Conservation (phyloP, 192 early-diverging fungal species). For the Coemansia sp. region DNA sequence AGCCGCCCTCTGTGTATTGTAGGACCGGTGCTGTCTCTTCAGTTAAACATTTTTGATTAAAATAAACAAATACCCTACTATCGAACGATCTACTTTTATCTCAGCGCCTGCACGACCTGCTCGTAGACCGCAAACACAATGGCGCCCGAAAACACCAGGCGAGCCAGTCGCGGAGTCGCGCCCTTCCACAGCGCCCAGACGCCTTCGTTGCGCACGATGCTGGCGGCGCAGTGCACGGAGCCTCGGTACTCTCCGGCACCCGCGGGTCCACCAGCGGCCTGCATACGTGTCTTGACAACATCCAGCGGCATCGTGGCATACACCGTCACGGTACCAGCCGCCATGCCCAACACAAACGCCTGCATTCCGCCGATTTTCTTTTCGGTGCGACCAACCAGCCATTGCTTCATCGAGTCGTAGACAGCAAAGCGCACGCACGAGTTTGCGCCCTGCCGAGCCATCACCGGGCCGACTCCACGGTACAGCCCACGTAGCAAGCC, state of each 20-base stretch:
- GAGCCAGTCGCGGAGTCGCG: constrained; percentile 82
- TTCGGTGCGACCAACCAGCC: constrained; percentile 5
- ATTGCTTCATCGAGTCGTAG: constrained; percentile 76
- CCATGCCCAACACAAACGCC: constrained; percentile 72
- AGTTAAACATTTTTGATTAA: no score
- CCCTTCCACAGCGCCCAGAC: constrained; percentile 90
- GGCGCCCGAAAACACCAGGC: constrained; percentile 60
- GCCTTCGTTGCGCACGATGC: constrained; percentile 73
- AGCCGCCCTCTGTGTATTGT: no score
- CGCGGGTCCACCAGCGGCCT: constrained; percentile 72
- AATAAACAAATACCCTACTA: no score
- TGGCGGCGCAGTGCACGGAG: constrained; percentile 69
- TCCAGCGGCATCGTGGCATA: constrained; percentile 97
- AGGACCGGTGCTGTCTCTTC: no score
- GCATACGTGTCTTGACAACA: constrained; percentile 97
- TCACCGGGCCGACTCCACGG: constrained; percentile 84
- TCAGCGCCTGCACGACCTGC: constrained; percentile 39
- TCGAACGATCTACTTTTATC: constrained; percentile 4
- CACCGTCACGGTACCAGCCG: constrained; percentile 89
- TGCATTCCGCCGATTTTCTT: constrained; percentile 51
- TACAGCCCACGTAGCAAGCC: constrained; percentile 84
- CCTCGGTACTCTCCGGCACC: constrained; percentile 65
- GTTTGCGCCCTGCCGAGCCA: constrained; percentile 95
- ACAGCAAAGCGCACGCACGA: constrained; percentile 87
- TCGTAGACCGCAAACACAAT: constrained; percentile 54